Evolutionary conservation across 2,329 filamentous ascomycete genomes (phyloP).

Genomic region (Cladophialophora exuberans): DNA sequence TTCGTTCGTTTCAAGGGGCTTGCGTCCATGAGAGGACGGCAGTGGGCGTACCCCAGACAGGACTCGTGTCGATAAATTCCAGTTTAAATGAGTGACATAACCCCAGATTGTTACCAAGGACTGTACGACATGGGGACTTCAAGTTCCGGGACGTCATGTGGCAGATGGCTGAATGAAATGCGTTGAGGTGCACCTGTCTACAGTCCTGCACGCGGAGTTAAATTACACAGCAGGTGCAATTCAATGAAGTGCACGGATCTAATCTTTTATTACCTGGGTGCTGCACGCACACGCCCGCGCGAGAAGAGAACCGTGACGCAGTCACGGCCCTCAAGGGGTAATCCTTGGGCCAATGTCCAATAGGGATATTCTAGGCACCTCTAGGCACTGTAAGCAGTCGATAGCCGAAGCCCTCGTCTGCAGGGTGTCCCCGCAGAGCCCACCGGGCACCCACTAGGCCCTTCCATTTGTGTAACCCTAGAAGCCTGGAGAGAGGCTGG

Average conservation of each 20-base stretch:
- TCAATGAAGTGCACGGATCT: too few species aligned
- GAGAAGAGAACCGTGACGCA: background rate
- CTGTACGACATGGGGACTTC: background rate
- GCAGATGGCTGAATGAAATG: too few species aligned
- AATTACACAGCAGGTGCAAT: too few species aligned
- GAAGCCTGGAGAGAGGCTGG: too few species aligned
- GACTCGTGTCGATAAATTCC: background rate
- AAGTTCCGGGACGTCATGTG: too few species aligned
- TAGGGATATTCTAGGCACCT: background rate
- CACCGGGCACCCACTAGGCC: background rate
- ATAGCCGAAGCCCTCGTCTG: background rate
- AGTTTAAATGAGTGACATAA: background rate
- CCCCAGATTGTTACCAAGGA: too few species aligned
- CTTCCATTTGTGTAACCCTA: background rate
- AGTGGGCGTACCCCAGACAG: background rate
- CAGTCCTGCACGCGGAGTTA: too few species aligned
- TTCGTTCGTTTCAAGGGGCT: slow-evolving; percentile 21
- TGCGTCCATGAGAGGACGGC: slow-evolving; percentile 23
- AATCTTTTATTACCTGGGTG: too few species aligned
- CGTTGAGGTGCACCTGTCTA: too few species aligned
- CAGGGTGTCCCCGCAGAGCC: background rate
- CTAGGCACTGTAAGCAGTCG: background rate
- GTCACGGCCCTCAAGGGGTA: background rate
- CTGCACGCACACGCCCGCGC: background rate
- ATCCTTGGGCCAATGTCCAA: background rate